These are phyloP conservation scores for Aspergillus sp. DNA, from an alignment of 2,329 filamentous ascomycete species.

Conservation along the genomic window DNA sequence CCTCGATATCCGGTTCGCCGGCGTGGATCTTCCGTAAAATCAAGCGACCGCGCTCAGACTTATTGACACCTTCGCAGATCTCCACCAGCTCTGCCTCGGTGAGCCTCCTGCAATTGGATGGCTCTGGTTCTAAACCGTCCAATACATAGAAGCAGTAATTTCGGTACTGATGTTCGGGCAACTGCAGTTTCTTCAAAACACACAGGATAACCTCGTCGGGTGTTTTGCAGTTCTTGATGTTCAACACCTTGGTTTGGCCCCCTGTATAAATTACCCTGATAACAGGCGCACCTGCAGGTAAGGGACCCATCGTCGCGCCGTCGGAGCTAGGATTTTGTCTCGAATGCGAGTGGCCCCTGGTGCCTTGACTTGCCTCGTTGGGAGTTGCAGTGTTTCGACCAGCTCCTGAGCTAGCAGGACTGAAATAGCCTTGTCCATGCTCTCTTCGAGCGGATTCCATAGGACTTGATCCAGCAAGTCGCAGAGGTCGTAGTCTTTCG, in stretches of 20 bases:
- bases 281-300: slow-evolving; percentile 77
- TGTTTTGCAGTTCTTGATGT: slow-evolving; percentile 82
- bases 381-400: slow-evolving; percentile 52
- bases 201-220: slow-evolving; percentile 88
- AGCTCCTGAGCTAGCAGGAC: slow-evolving; percentile 43
- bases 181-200: slow-evolving; percentile 75
- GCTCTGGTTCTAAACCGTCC: slow-evolving; percentile 73
- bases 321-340: slow-evolving; percentile 78
- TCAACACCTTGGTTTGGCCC: slow-evolving; percentile 85
- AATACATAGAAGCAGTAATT: slow-evolving; percentile 97
- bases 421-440: slow-evolving; percentile 44
- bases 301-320: slow-evolving; percentile 71
- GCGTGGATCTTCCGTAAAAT: slow-evolving; percentile 89
- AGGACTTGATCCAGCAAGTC: slow-evolving; percentile 53
- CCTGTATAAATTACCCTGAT: slow-evolving; percentile 90
- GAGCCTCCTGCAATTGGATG: slow-evolving; percentile 68
- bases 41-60: slow-evolving; percentile 78
- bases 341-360: slow-evolving; percentile 59
- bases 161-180: slow-evolving; percentile 82
- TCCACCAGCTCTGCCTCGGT: slow-evolving; percentile 82
- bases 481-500: slow-evolving; percentile 42
- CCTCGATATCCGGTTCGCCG: slow-evolving; percentile 77
- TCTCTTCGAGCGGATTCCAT: slow-evolving; percentile 46
- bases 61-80: slow-evolving; percentile 76
- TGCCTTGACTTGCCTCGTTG: slow-evolving; percentile 52